These are phyloP conservation scores for Theobroma grandiflorum DNA, from an alignment of 441 rosid species.

Conservation along the genomic window DNA sequence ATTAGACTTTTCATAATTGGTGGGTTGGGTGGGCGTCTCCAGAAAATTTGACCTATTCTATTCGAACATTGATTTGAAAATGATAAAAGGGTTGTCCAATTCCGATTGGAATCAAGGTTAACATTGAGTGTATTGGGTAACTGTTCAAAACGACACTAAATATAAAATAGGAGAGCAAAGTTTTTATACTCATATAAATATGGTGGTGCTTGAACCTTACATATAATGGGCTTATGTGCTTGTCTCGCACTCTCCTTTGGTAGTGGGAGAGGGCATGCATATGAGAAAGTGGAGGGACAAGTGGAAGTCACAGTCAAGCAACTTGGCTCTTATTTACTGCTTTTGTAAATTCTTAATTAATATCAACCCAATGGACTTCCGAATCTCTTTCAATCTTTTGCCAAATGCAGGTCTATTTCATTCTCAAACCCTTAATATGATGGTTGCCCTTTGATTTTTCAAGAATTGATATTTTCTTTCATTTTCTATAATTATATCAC, in stretches of 20 bases:
- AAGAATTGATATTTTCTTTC: no score
- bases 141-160: background rate
- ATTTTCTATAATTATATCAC: no score
- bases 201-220: no score
- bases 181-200: background rate
- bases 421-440: no score
- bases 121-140: background rate
- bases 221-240: conserved; percentile 13
- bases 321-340: no score
- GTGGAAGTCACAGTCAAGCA: conserved; percentile 1
- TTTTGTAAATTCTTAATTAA: no score
- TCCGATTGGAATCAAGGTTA: background rate
- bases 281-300: background rate
- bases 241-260: conserved; percentile 23
- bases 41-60: background rate
- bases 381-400: no score
- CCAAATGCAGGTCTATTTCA: no score
- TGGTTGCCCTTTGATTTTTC: no score
- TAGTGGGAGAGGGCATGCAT: background rate
- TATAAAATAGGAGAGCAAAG: background rate
- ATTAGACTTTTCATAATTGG: background rate
- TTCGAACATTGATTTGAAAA: background rate
- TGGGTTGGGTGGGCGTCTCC: conserved; percentile 4
- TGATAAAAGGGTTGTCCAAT: no score
- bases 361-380: no score